Conservation (phyloP, 2,329 filamentous ascomycete genomes). For the Ceratocystis smalleyi region DNA sequence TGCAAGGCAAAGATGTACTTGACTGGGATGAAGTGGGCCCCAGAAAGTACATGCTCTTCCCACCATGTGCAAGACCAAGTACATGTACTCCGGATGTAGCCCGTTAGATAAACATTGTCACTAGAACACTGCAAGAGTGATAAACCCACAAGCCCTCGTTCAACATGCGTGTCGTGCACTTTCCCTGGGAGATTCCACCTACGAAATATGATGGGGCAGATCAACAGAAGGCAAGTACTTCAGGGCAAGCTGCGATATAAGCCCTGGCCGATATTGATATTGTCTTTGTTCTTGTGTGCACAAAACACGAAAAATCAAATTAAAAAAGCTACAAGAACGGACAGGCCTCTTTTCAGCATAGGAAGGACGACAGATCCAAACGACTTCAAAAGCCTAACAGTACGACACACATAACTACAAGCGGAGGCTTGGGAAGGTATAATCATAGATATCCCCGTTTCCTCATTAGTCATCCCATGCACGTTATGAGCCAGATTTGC, state of each 20-base stretch:
- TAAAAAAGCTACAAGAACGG: not conserved
- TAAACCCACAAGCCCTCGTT: not conserved
- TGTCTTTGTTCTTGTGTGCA: not conserved
- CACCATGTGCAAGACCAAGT: not conserved
- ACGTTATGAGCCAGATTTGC: not conserved
- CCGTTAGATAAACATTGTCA: not conserved
- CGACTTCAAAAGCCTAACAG: not conserved
- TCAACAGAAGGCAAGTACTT: not conserved
- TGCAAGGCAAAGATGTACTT: not conserved
- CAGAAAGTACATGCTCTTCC: not conserved
- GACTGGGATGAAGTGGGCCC: not conserved
- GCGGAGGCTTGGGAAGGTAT: not conserved
- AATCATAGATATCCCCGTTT: not conserved
- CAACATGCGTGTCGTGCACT: not conserved
- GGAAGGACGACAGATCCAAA: not conserved
- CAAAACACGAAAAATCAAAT: not conserved
- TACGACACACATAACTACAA: not conserved
- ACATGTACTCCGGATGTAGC: not conserved
- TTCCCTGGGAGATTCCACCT: not conserved
- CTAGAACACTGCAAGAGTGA: not conserved
- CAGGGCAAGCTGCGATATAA: not conserved
- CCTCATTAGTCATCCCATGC: not conserved
- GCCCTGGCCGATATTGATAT: not conserved
- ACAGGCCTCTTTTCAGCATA: not conserved
- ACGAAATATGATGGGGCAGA: not conserved